Evolutionary conservation across 495 filamentous ascomycete genomes (phyloP).

Genomic region (Aspergillus funiculosus): DNA sequence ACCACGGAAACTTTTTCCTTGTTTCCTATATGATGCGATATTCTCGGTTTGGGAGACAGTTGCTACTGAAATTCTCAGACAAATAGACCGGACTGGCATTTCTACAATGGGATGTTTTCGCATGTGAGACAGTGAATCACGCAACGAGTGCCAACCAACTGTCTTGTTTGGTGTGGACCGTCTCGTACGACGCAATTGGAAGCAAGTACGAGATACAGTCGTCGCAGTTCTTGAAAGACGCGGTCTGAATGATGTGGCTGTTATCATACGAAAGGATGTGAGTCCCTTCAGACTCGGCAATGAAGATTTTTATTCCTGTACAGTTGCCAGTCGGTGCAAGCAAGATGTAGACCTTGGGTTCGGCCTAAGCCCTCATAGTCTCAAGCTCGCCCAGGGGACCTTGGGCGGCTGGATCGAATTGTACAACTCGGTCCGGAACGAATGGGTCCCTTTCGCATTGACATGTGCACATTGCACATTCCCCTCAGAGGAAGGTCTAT

Average conservation of each 20-base stretch:
- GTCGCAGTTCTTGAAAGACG: not conserved
- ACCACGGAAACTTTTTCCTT: not conserved
- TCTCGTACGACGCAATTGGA: not conserved
- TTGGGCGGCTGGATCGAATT: constrained; percentile 6
- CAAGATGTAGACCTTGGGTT: not conserved
- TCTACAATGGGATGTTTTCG: constrained; percentile 3
- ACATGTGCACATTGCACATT: constrained; percentile 6
- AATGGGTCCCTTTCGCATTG: constrained; percentile 2
- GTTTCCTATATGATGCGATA: not conserved
- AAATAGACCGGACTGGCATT: not conserved
- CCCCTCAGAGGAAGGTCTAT: not conserved
- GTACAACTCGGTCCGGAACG: not conserved
- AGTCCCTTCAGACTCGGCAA: not conserved
- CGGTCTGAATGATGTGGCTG: not conserved
- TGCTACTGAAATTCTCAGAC: not conserved
- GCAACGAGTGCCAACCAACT: not conserved
- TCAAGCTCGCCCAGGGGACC: not conserved
- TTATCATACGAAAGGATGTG: not conserved
- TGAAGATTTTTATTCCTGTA: not conserved
- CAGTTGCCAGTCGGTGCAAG: not conserved
- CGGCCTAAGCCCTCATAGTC: not conserved
- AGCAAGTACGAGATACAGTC: not conserved
- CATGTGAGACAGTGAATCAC: not conserved
- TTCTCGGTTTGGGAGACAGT: not conserved
- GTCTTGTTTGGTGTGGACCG: constrained; percentile 4